Evolutionary conservation across 306 rosid genomes (phyloP).

Genomic region (Oemleria cerasiformis): DNA sequence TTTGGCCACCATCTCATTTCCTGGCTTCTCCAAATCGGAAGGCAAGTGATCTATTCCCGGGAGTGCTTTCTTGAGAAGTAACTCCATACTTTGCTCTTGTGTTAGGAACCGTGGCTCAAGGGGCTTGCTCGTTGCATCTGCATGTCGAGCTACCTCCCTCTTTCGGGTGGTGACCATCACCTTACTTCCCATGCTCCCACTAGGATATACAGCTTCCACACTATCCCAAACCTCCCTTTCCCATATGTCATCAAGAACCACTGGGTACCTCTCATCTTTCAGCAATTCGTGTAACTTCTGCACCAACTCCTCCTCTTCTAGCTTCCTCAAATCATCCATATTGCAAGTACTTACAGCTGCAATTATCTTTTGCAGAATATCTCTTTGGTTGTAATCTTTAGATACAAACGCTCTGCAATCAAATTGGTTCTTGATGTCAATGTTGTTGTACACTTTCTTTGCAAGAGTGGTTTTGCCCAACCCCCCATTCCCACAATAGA

Average conservation of each 20-base stretch:
- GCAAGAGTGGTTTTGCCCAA: background rate
- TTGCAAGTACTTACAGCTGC: background rate
- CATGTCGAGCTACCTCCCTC: background rate
- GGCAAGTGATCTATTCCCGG: background rate
- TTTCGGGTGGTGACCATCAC: background rate
- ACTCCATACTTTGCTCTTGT: background rate
- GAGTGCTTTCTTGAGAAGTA: background rate
- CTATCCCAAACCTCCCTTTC: background rate
- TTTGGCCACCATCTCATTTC: background rate
- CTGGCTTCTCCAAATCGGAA: background rate
- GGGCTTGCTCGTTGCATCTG: background rate
- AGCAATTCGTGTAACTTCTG: accelerated
- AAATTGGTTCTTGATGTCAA: background rate
- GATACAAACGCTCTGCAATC: background rate
- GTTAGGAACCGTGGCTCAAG: background rate
- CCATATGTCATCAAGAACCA: background rate
- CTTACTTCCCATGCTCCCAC: background rate
- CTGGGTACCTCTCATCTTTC: background rate
- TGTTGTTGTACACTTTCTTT: background rate
- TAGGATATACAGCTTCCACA: background rate
- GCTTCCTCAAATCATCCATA: background rate
- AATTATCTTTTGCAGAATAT: background rate
- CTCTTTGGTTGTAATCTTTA: background rate
- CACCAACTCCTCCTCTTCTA: background rate
- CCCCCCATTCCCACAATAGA: slow-evolving; percentile 7